Evolutionary conservation across 169 alveolate species (phyloP).

Genomic region (Cyclospora cayetanensis): DNA sequence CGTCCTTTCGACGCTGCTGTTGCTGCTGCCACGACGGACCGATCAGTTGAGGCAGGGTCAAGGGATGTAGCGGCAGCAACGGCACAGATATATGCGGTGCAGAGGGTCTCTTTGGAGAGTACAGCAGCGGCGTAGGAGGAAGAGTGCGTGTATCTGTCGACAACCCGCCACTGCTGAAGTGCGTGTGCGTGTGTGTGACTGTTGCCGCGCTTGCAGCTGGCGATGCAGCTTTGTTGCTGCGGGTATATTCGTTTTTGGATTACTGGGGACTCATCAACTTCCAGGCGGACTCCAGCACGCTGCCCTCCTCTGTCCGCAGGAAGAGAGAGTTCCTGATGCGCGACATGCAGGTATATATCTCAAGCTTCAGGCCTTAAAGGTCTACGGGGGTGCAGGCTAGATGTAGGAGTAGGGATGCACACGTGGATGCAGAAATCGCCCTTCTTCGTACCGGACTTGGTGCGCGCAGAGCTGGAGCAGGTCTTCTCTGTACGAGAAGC

Average conservation of each 20-base stretch:
- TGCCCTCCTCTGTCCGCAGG: constrained; percentile 71
- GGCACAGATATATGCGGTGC: background rate
- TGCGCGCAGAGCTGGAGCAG: background rate
- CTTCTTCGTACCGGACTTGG: background rate
- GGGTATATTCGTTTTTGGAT: constrained; percentile 78
- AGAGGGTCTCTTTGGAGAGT: background rate
- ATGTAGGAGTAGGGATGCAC: background rate
- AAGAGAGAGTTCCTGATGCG: constrained; percentile 67
- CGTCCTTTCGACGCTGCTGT: no score
- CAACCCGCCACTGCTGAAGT: background rate
- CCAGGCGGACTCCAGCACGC: constrained; percentile 77
- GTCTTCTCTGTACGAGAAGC: background rate
- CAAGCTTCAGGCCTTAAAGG: background rate
- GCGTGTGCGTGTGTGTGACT: background rate
- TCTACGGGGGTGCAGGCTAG: background rate
- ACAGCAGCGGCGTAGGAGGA: background rate
- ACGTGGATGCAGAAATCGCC: background rate
- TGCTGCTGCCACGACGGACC: no score
- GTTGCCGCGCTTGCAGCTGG: constrained; percentile 71
- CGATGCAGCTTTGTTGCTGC: constrained; percentile 80
- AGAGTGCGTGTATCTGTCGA: background rate
- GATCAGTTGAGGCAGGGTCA: background rate
- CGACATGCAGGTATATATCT: constrained; percentile 34
- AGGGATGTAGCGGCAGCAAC: background rate
- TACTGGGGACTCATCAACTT: constrained; percentile 85